Evolutionary conservation across 805 yeast genomes (phyloP), one percentile per base, ranked within the genome.

Genomic region (Yamadazyma phyllophila): DNA sequence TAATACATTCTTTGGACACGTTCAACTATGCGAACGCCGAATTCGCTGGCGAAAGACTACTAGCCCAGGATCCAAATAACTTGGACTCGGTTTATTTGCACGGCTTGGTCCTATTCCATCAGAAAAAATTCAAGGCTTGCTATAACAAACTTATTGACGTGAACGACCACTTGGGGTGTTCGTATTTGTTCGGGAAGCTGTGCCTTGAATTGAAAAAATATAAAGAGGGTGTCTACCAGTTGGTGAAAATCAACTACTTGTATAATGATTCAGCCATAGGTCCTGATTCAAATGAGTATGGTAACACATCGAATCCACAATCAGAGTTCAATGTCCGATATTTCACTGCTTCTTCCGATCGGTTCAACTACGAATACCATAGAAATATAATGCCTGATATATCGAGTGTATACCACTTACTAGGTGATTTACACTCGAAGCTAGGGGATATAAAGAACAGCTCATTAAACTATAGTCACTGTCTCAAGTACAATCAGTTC

Each of bases 11-110:
- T 10, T 63, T 89, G 33, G 96, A 88, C 55, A 78, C 79, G 48
- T 89, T 82, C 58, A 74, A 86, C 49, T 67, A 78, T 37, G 66
- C 72, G 11, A 85, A 91, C 24, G 97, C 98, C 1, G 90, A 84
- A 58, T 88, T 94, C 65, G 83, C 92, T 4, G 81, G 90, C 13
- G 98, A 94, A 61, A 73, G 96, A 52, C 69, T 89, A 16, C 65
- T 85, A 29, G 88, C 96, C 1, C 77, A 80, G 41, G 74, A 74
- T 39, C 70, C 73, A n/a, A 62, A 72, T 32, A 76, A 80, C 50
- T 61, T 76, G 5, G 88, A 83, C 44, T 77, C 91, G 8, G 60
- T 78, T 3, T 86, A 88, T 61, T 67, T 90, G 33, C 82, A 86
- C 58, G 88, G 87, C 12, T 66, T 86, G 32, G 82, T 86, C 1